Percentiles rank a stretch among this genome's conserved stretches.
phyloP scores from a whole-genome alignment of 139 green algal species.

The Coelastrella sp. region DNA sequence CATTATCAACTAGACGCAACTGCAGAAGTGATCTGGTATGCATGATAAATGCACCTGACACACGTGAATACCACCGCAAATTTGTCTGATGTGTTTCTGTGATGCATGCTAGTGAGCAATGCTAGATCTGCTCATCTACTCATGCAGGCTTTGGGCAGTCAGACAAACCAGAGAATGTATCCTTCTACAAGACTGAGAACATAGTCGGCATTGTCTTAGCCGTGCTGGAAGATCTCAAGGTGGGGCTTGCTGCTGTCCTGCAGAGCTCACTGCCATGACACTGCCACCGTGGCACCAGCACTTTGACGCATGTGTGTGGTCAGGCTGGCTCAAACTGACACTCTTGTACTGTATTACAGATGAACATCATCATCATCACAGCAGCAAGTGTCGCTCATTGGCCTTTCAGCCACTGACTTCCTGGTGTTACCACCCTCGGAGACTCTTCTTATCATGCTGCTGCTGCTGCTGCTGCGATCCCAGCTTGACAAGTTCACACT shows the following conservation, averaged over 20 bases:
- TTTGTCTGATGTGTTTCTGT: not conserved
- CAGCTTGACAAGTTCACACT: not conserved
- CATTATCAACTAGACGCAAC: no score
- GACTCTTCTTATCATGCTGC: not conserved
- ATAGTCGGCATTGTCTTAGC: not conserved
- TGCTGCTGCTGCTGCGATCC: not conserved
- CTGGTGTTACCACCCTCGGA: not conserved
- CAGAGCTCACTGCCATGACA: not conserved
- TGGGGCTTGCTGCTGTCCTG: not conserved
- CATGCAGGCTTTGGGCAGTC: constrained; percentile 7
- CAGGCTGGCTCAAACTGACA: no score
- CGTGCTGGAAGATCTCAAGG: not conserved
- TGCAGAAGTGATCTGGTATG: no score
- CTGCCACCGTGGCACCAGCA: not conserved
- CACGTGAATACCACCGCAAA: not conserved
- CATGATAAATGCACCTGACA: no score
- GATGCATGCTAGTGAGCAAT: not conserved
- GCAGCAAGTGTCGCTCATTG: not conserved
- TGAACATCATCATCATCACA: not conserved
- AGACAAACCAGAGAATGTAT: not conserved
- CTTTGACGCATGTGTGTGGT: no score
- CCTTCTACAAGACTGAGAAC: not conserved
- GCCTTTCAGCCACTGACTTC: not conserved
- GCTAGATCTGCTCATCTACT: not conserved
- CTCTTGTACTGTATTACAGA: not conserved